Conservation (phyloP, 305 asterid genomes). For the Rubia balearica region DNA sequence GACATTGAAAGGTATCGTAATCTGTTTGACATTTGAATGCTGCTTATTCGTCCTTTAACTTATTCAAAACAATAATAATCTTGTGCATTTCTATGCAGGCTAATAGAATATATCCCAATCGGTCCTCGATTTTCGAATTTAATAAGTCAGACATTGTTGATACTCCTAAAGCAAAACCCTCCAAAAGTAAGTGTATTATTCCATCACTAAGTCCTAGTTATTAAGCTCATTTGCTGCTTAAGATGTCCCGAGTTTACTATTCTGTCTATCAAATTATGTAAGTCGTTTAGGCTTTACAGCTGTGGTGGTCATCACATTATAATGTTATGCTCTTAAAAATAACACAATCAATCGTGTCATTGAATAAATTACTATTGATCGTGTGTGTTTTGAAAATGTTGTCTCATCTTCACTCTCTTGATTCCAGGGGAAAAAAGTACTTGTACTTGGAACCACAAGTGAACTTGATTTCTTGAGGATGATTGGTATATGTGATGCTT, state of each 20-base stretch:
- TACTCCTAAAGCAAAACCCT: slow-evolving; percentile 84
- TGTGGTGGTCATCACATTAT: not conserved
- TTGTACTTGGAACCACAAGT: slow-evolving; percentile 92
- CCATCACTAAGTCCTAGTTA: slow-evolving; percentile 8
- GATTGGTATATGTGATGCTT: slow-evolving; percentile 73
- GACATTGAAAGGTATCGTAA: slow-evolving; percentile 83
- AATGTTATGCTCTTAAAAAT: not conserved
- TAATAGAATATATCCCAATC: slow-evolving; percentile 81
- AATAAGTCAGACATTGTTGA: slow-evolving; percentile 92
- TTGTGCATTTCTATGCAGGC: slow-evolving; percentile 39
- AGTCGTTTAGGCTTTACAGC: not conserved
- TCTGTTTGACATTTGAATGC: slow-evolving; percentile 19
- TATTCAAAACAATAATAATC: slow-evolving; percentile 13
- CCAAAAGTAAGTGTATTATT: slow-evolving; percentile 57
- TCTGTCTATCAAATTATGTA: not conserved
- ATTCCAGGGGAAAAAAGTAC: slow-evolving; percentile 77
- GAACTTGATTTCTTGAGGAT: slow-evolving; percentile 73
- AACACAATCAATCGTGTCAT: not conserved
- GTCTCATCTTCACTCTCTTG: slow-evolving; percentile 1
- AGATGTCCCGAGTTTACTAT: not conserved
- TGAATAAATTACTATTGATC: not conserved
- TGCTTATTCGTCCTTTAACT: slow-evolving; percentile 17
- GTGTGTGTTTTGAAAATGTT: not conserved
- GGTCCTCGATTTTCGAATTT: slow-evolving; percentile 96
- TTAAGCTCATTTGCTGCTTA: slow-evolving; percentile 4